phyloP scores from a whole-genome alignment of 345 rosid genomes.

The Reutealis trisperma region DNA sequence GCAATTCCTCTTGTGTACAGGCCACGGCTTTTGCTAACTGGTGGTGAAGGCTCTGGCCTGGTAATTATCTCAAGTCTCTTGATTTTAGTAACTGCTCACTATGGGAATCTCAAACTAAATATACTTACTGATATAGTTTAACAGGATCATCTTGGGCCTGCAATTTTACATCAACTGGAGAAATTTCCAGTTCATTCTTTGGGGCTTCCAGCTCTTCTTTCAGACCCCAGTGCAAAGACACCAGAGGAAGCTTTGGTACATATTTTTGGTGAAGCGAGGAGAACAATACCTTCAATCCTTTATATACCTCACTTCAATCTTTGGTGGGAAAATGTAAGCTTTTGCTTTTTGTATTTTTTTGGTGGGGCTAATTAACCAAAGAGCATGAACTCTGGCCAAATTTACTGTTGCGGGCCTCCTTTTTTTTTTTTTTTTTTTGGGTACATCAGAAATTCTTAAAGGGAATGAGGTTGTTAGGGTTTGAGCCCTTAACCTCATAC shows the following conservation, averaged over 20 bases:
- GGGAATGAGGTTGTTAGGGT: no score
- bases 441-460: no score
- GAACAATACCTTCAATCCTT: constrained; percentile 92
- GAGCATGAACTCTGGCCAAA: neutral
- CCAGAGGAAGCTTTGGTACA: constrained; percentile 99
- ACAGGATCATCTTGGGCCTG: constrained; percentile 99
- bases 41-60: constrained; percentile 92
- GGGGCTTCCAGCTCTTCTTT: constrained; percentile 97
- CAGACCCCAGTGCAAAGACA: constrained; percentile 98
- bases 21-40: constrained; percentile 85
- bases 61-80: constrained; percentile 55
- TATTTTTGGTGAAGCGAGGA: constrained; percentile 97
- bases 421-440: no score
- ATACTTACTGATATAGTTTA: constrained; percentile 72
- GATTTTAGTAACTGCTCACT: constrained; percentile 20
- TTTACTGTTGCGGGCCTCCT: neutral
- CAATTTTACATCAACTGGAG: constrained; percentile 93
- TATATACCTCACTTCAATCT: constrained; percentile 87
- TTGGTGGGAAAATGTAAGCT: constrained; percentile 98
- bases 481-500: no score
- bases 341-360: constrained; percentile 10
- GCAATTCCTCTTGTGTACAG: constrained; percentile 93
- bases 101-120: constrained; percentile 44
- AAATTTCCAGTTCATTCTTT: constrained; percentile 95
- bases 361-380: neutral